A percentile compares a stretch with the other conserved stretches of the same genome.
phyloP scores from a whole-genome alignment of 1,284 basidiomycete species.

The Rhodotorula sp. region DNA sequence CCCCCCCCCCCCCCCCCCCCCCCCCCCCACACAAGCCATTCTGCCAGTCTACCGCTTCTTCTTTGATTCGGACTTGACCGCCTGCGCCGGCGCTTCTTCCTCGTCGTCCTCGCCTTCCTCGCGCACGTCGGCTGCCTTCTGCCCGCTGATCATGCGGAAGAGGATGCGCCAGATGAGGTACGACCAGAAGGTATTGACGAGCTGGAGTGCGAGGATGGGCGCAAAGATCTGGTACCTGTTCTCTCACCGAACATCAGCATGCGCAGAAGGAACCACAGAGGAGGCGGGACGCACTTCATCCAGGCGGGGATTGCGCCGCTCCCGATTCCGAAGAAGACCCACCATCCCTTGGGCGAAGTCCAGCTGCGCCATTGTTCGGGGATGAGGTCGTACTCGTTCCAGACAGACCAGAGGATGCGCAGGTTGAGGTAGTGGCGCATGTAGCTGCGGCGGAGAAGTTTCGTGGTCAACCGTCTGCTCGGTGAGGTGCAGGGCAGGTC shows the following conservation, averaged over 20 bases:
- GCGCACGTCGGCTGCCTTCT: conserved; percentile 34
- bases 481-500: too few relatives aligned
- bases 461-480: not conserved
- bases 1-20: too few relatives aligned
- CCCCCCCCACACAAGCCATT: not conserved
- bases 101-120: conserved; percentile 44
- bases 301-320: conserved; percentile 72
- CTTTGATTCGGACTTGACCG: conserved; percentile 21
- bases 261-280: conserved; percentile 7
- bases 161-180: conserved; percentile 41
- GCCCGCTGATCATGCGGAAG: conserved; percentile 37
- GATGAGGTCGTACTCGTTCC: conserved; percentile 72
- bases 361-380: conserved; percentile 50
- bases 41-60: conserved; percentile 20
- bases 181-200: conserved; percentile 70
- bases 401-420: conserved; percentile 82
- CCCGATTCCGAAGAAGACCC: conserved; percentile 62
- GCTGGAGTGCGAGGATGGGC: conserved; percentile 71
- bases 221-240: conserved; percentile 67
- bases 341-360: conserved; percentile 49
- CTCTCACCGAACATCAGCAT: too few relatives aligned
- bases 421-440: conserved; percentile 94
- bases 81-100: conserved; percentile 6
- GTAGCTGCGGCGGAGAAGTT: conserved; percentile 61
- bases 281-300: conserved; percentile 45